A percentile compares a stretch with the other conserved stretches of the same genome.
These are phyloP conservation scores for Trichoderma erinaceum DNA, from an alignment of 495 filamentous ascomycete species.

Conservation along the genomic window DNA sequence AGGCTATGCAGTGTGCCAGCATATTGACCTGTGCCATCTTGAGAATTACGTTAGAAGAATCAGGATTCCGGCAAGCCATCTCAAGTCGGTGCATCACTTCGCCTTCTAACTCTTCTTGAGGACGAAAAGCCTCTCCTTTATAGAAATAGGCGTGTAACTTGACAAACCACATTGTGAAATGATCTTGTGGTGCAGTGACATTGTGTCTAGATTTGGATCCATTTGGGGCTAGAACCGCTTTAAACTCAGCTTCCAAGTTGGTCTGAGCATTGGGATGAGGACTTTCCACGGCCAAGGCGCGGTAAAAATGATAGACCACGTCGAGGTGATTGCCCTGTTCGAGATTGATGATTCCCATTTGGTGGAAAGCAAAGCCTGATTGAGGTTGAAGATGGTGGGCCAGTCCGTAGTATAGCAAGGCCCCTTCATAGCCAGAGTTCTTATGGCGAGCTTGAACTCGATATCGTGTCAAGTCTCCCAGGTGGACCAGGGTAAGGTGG, in stretches of 20 bases:
- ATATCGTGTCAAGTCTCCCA: constrained; percentile 90
- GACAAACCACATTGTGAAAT: constrained; percentile 74
- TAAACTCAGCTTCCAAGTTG: constrained; percentile 79
- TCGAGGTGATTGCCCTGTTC: constrained; percentile 71
- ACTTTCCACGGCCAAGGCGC: constrained; percentile 63
- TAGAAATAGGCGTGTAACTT: constrained; percentile 82
- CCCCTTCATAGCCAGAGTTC: constrained; percentile 70
- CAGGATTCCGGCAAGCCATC: constrained; percentile 63
- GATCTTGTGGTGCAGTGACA: constrained; percentile 20
- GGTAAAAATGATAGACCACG: constrained; percentile 82
- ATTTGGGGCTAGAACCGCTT: constrained; percentile 41
- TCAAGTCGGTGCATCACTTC: constrained; percentile 75
- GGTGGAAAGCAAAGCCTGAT: constrained; percentile 78
- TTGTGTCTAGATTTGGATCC: constrained; percentile 16
- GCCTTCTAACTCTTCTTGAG: constrained; percentile 78
- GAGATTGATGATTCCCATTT: constrained; percentile 76
- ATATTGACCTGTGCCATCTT: constrained; percentile 84
- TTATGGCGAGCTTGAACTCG: constrained; percentile 50
- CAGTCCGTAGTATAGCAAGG: constrained; percentile 77
- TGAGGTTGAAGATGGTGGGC: constrained; percentile 72
- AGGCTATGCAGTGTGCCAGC: constrained; percentile 68
- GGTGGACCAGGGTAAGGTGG: constrained; percentile 73
- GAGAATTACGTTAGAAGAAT: constrained; percentile 45
- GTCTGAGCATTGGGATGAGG: constrained; percentile 64
- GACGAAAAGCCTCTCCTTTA: constrained; percentile 55